Base-by-base conservation (phyloP, 2,329 filamentous ascomycete genomes). In the Botryosphaeria agaves region DNA sequence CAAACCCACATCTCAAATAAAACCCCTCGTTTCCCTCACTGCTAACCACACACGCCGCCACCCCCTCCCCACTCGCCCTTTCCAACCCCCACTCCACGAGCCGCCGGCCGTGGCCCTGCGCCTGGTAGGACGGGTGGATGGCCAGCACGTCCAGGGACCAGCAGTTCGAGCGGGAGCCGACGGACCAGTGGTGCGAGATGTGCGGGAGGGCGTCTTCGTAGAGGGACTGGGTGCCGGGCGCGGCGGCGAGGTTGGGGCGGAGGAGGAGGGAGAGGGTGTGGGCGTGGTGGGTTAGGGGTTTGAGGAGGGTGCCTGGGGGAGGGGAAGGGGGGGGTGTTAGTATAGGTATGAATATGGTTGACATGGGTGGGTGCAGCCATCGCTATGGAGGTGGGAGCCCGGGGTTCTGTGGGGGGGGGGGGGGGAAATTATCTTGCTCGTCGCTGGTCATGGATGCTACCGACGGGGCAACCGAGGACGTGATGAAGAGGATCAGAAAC, bases 11-110 rank as follows among this genome's bases (percentile, higher is more conserved):
- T 7, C 30, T 31, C 14, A 16, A 28, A n/a, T 30, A 49, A 17
- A 48, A 49, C 12, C 34, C 31, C 34, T 47, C 44, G 30, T 38
- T 40, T 5, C 38, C 40, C 2, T 36, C 32, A 9, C 43, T 39
- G 28, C 34, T 33, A 4, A 46, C 39, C 16, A 46, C 39, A 30
- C 41, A 42, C 11, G 39, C 39, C 14, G 52, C 38, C 28, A 76
- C 76, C 65, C 66, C 77, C 41, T 66, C 65, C 27, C 26, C 21
- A 28, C 28, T 42, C 25, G 46, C 44, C 7, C 34, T 27, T 28
- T 44, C 44, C n/a, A 48, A 40, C 3, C 46, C 46, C 37, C 41
- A 48, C 24, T 23, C 29, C 3, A 44, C 40, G 11, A 49, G 33
- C n/a, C 38, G 31, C 16, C 36, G 34, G 2, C 45, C 46, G 15